Percentiles rank a stretch among this genome's conserved stretches.
phyloP scores from a whole-genome alignment of 257 asterid species.

The Ajuga chamaepitys region DNA sequence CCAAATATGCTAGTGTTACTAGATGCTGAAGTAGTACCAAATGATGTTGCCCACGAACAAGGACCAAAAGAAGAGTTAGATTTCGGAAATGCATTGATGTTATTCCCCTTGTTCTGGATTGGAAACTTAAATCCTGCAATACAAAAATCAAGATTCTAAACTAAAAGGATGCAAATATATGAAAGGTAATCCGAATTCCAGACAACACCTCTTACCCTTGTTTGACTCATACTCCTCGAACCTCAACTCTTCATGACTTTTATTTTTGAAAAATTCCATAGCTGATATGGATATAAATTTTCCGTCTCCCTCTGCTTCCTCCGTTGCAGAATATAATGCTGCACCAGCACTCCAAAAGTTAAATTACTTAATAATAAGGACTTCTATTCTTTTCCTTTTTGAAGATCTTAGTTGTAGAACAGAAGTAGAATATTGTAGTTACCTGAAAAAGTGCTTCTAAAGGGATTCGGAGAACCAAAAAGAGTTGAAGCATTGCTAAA shows the following conservation, averaged over 20 bases:
- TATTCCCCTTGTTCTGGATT: not conserved
- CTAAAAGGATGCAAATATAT: no score
- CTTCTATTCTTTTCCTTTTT: no score
- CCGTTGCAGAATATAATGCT: slow-evolving; percentile 15
- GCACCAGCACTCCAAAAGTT: not conserved
- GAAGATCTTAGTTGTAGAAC: no score
- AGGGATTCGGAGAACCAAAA: slow-evolving; percentile 3
- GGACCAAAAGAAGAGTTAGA: not conserved
- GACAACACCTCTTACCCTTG: slow-evolving; percentile 5
- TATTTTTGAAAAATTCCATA: slow-evolving; percentile 11
- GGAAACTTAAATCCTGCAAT: not conserved
- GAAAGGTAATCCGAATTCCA: no score
- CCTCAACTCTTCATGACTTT: slow-evolving; percentile 29
- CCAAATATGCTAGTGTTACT: not conserved
- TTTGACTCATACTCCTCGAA: slow-evolving; percentile 10
- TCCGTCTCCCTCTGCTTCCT: not conserved
- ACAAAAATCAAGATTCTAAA: no score
- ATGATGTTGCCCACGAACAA: not conserved
- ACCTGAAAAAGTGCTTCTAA: slow-evolving; percentile 12
- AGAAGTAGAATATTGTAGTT: no score
- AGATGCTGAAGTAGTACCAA: not conserved
- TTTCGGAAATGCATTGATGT: not conserved
- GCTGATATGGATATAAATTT: slow-evolving; percentile 20
- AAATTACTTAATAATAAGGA: no score
- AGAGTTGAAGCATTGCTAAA: not conserved